Evolutionary conservation across 2,329 filamentous ascomycete species (phyloP).

Genomic region (Fusarium tupiense): DNA sequence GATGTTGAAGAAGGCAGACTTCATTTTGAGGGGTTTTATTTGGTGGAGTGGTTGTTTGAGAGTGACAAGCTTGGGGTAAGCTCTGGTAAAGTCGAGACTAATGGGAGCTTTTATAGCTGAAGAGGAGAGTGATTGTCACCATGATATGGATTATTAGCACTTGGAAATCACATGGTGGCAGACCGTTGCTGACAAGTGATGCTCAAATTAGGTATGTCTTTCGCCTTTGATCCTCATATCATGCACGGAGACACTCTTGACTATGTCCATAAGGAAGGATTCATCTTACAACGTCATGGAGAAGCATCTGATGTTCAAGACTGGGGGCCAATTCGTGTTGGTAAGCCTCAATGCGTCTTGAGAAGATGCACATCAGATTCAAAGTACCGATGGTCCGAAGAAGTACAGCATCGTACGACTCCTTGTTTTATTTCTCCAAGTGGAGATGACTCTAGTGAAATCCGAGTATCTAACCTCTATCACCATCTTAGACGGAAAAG

Average conservation of each 20-base stretch:
- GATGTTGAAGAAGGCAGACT: background rate
- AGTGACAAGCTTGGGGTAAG: background rate
- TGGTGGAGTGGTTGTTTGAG: background rate
- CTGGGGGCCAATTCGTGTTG: background rate
- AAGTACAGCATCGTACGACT: background rate
- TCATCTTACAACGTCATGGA: background rate
- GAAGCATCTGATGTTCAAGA: background rate
- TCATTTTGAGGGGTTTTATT: background rate
- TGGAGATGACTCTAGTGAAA: accelerated
- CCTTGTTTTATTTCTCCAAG: accelerated
- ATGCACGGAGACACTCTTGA: background rate
- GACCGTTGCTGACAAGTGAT: background rate
- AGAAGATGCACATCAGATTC: background rate
- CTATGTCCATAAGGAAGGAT: background rate
- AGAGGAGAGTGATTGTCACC: background rate
- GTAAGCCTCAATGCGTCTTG: background rate
- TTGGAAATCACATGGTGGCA: background rate
- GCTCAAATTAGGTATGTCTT: background rate
- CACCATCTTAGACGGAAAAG: accelerated
- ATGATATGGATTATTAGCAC: background rate
- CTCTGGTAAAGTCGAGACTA: background rate
- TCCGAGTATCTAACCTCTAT: too few species aligned
- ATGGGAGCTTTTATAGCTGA: background rate
- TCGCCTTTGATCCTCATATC: background rate
- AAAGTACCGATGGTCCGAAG: background rate